phyloP scores from a whole-genome alignment of 495 filamentous ascomycete species.

The Hypomontagnella submonticulosa region DNA sequence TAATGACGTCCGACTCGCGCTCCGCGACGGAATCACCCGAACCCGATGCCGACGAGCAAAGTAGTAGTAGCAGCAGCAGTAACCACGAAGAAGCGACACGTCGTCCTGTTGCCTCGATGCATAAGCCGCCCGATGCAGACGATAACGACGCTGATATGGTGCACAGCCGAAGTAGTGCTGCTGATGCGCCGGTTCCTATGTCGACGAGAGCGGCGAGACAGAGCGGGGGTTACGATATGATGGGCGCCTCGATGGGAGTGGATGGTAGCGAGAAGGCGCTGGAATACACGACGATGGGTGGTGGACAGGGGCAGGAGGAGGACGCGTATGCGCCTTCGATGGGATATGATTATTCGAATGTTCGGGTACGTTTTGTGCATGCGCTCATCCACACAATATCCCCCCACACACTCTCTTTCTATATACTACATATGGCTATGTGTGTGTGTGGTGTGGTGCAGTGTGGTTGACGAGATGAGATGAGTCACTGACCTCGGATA shows the following conservation, averaged over 20 bases:
- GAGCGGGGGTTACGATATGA: constrained; percentile 29
- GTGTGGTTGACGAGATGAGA: no score
- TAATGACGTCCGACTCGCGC: constrained; percentile 35
- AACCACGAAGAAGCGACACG: constrained; percentile 38
- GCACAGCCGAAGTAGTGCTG: not conserved
- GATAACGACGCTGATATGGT: constrained; percentile 35
- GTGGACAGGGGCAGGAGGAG: constrained; percentile 37
- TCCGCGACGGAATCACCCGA: constrained; percentile 54
- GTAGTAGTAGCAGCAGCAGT: constrained; percentile 44
- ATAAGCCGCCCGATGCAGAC: constrained; percentile 53
- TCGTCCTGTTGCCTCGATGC: constrained; percentile 27
- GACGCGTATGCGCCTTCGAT: constrained; percentile 58
- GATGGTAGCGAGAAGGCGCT: constrained; percentile 34
- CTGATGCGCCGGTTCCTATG: not conserved
- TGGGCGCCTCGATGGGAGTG: constrained; percentile 37
- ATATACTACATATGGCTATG: no score
- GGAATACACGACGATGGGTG: constrained; percentile 35
- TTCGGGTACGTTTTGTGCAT: constrained; percentile 64
- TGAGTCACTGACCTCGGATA: constrained; percentile 51
- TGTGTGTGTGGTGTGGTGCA: no score
- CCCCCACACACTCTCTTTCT: no score
- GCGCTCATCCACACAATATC: no score
- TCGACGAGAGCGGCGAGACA: constrained; percentile 16
- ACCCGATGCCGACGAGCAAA: no score
- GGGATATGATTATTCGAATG: constrained; percentile 73